Evolutionary conservation across 805 yeast species (phyloP), one percentile per base, ranked within the genome.

Genomic region (Lipomyces kockii): DNA sequence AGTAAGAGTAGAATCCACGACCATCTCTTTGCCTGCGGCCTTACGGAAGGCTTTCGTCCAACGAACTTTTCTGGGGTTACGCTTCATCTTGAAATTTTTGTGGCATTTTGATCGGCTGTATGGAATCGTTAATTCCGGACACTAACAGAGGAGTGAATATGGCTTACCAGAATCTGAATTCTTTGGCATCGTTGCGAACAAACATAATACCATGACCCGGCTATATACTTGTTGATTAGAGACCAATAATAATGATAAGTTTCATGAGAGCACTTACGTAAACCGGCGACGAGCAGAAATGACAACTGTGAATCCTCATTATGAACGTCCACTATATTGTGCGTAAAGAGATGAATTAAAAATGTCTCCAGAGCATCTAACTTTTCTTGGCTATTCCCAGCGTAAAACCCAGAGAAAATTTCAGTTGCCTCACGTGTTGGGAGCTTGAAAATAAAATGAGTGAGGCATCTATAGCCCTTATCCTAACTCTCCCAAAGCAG

Each of bases 41-140:
- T 95, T 95, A 83, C 99, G 88, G 86, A 95, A 95, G 0, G 99
- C 98, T 80, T 95, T 95, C 65, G 99, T 95, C 99, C 99, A 95
- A 43, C 73, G 67, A 22, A 73, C 87, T 81, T 95, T 95, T 83
- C 99, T 89, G 75, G 99, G 99, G 83, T 95, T 95, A 81, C 99
- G 89, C 84, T 97, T 92, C 83, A 92, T 96, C 80, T 95, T 95
- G 87, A 95, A 95, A 64, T 92, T 89, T 79, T 93, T 92, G 82
- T 95, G 99, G 83, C 99, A 95, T 79, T 95, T 95, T 69, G 98
- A 92, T 78, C 98, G 91, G 76, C 72, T 69, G 46, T 1, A 14
- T 17, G 6, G 12, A n/a, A 29, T 1, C 20, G 43, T 60, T 22
- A 59, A 39, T 49, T 2, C 12, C 3, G 17, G 74, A n/a, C 34